These are phyloP conservation scores for Hymenoscyphus linearis DNA, from an alignment of 2,329 filamentous ascomycete genomes.

Conservation along the genomic window DNA sequence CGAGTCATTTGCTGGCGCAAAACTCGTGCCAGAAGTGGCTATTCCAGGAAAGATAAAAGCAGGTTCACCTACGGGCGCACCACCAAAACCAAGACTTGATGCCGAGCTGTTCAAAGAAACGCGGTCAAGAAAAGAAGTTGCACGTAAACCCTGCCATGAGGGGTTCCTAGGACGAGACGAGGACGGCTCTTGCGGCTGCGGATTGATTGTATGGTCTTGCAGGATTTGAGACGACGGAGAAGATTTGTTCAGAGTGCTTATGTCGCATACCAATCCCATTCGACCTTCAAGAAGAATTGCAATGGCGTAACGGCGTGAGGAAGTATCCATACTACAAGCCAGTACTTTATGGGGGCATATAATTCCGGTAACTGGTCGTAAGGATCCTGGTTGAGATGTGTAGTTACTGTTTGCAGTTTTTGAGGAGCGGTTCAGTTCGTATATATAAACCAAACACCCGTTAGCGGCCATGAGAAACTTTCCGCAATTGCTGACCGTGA, in stretches of 20 bases:
- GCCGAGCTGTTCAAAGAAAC: conserved; percentile 23
- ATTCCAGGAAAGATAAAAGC: conserved; percentile 25
- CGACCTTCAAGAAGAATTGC: conserved; percentile 56
- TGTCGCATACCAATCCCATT: conserved; percentile 55
- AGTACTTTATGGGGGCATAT: conserved; percentile 52
- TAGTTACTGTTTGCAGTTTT: neutral
- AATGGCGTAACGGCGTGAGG: conserved; percentile 47
- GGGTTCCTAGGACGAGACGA: neutral
- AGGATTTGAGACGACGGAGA: neutral
- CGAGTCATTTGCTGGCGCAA: conserved; percentile 6
- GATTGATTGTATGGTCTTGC: neutral
- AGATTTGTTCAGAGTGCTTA: conserved; percentile 30
- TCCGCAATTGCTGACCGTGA: conserved; percentile 49
- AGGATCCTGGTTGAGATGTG: conserved; percentile 22
- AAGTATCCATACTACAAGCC: conserved; percentile 58
- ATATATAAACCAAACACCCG: conserved; percentile 51
- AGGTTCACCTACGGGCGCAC: conserved; percentile 7
- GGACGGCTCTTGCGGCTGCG: neutral
- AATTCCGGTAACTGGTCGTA: conserved; percentile 47
- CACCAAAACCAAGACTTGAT: conserved; percentile 7
- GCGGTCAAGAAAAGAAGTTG: conserved; percentile 21
- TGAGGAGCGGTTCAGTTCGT: conserved; percentile 34
- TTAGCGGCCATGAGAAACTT: conserved; percentile 52
- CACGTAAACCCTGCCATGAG: neutral
- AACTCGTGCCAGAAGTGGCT: conserved; percentile 15